Evolutionary conservation across 2,329 filamentous ascomycete species (phyloP).

Genomic region (Raffaelea deltoideospora): DNA sequence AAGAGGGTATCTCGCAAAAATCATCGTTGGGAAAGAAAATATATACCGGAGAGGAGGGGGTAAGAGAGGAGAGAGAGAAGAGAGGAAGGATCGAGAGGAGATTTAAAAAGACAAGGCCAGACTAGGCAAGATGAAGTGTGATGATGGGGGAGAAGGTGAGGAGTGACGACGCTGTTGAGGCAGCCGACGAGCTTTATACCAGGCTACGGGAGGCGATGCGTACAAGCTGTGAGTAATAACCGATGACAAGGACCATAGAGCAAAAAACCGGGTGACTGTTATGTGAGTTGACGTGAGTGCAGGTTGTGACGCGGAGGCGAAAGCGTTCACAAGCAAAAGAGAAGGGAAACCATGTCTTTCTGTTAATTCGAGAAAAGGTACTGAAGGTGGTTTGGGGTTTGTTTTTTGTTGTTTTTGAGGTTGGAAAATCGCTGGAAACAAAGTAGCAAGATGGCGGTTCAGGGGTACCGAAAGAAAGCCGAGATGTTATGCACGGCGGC

Average conservation of each 20-base stretch:
- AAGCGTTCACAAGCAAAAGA: conserved; percentile 9
- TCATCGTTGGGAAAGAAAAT: conserved; percentile 35
- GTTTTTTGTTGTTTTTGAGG: no score
- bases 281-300: conserved; percentile 6
- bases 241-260: conserved; percentile 7
- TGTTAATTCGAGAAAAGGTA: no score
- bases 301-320: conserved; percentile 6
- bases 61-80: conserved; percentile 4
- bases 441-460: no score
- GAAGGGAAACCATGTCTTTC: no score
- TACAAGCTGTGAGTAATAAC: conserved; percentile 5
- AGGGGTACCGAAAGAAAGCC: no score
- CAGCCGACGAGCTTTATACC: not conserved
- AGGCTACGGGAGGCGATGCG: no score
- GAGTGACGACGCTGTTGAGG: conserved; percentile 4
- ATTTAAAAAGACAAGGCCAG: not conserved
- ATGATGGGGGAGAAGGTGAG: conserved; percentile 3
- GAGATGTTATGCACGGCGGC: no score
- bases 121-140: not conserved
- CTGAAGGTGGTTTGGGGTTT: no score
- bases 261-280: conserved; percentile 3
- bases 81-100: not conserved
- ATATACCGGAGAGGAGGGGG: conserved; percentile 6
- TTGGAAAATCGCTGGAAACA: no score
- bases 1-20: conserved; percentile 34